Conservation (phyloP, 2,329 filamentous ascomycete species). For the Fusarium mundagurra region DNA sequence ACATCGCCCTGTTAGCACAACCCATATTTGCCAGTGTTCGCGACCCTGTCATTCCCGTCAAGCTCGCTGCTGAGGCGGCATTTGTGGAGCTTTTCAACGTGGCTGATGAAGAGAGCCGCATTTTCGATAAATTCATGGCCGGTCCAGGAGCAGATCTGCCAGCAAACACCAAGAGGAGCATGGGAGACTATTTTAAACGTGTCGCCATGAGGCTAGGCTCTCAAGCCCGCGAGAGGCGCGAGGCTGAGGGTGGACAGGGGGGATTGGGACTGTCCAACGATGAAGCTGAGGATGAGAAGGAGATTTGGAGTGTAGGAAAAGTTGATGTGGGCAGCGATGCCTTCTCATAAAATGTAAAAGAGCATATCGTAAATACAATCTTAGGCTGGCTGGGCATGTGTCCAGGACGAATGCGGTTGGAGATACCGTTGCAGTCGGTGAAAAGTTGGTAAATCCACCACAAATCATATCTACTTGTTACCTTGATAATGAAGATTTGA, state of each 20-base stretch:
- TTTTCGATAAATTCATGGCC: conserved; percentile 92
- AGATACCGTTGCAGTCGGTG: not conserved
- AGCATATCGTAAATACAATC: not conserved
- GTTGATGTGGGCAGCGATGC: conserved; percentile 65
- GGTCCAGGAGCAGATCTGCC: conserved; percentile 73
- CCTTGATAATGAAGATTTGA: not conserved
- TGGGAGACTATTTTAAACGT: conserved; percentile 97
- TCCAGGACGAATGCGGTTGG: not conserved
- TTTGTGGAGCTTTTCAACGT: conserved; percentile 93
- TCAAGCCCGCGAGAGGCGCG: conserved; percentile 87
- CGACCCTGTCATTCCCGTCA: conserved; percentile 92
- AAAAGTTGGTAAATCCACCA: not conserved
- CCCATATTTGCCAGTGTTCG: conserved; percentile 90
- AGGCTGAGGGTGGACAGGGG: conserved; percentile 89
- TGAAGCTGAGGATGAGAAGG: conserved; percentile 92
- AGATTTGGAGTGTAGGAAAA: conserved; percentile 95
- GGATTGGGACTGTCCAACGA: conserved; percentile 88
- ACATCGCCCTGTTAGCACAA: conserved; percentile 81
- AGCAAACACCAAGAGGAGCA: conserved; percentile 82
- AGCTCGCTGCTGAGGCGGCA: conserved; percentile 92
- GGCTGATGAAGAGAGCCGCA: conserved; percentile 82
- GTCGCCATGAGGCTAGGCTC: conserved; percentile 85
- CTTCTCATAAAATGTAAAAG: conserved; percentile 26
- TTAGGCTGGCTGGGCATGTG: not conserved
- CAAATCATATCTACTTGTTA: not conserved